Evolutionary conservation across 495 filamentous ascomycete species (phyloP).

Genomic region (Chaetomium fimeti): DNA sequence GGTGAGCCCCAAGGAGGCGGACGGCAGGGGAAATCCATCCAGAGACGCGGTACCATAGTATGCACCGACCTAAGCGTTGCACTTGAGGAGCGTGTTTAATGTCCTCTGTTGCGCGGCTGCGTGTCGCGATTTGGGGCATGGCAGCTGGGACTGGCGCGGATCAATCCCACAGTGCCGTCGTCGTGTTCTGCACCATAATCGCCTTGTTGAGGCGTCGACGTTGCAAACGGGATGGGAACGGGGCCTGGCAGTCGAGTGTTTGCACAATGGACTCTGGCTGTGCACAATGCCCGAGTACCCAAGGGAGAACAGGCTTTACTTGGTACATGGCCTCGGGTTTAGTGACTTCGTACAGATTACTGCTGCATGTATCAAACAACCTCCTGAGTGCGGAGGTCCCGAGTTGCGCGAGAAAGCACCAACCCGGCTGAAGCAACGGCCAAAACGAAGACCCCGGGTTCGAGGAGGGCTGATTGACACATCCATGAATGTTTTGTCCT

Average conservation of each 20-base stretch:
- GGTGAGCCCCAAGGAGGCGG: slow-evolving; percentile 30
- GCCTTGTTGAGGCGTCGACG: slow-evolving; percentile 19
- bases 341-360: too few relatives aligned
- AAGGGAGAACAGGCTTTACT: too few relatives aligned
- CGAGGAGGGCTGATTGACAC: not conserved
- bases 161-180: not conserved
- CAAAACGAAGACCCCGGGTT: not conserved
- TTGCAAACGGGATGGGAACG: not conserved
- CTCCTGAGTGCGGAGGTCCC: not conserved
- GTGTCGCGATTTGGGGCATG: slow-evolving; percentile 14
- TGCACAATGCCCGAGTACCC: too few relatives aligned
- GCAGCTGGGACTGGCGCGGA: slow-evolving; percentile 6
- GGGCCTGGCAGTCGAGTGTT: not conserved
- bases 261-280: not conserved
- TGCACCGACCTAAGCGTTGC: slow-evolving; percentile 24
- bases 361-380: too few relatives aligned
- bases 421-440: not conserved
- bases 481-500: not conserved
- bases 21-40: slow-evolving; percentile 32
- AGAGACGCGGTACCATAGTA: slow-evolving; percentile 37
- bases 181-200: slow-evolving; percentile 3
- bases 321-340: too few relatives aligned
- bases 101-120: slow-evolving; percentile 8
- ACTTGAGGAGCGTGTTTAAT: slow-evolving; percentile 19
- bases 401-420: not conserved